These are phyloP conservation scores for Dittrichia graveolens DNA, from an alignment of 129 eudicot genomes.

Conservation along the genomic window DNA sequence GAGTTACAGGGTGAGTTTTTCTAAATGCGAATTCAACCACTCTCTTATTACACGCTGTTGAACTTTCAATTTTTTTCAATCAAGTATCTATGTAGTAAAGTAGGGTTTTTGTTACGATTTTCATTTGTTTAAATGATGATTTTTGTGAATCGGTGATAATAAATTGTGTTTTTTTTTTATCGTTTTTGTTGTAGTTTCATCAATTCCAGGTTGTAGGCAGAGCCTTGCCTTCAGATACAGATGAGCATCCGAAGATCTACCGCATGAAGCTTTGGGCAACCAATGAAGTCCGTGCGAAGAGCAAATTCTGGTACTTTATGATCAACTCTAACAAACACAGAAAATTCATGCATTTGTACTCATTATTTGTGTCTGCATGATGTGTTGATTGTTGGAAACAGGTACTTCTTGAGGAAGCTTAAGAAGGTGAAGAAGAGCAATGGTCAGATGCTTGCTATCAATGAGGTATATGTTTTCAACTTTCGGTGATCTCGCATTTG, in stretches of 20 bases:
- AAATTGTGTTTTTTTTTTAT: not conserved
- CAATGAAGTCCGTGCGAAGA: constrained; percentile 67
- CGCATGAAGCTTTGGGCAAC: constrained; percentile 74
- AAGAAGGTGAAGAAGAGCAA: constrained; percentile 47
- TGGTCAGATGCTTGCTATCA: constrained; percentile 48
- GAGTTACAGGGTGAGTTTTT: no score
- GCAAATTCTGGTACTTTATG: constrained; percentile 58
- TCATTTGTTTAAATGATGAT: no score
- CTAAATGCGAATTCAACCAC: no score
- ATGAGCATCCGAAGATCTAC: constrained; percentile 69
- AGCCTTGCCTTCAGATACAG: constrained; percentile 58
- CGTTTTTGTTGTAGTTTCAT: constrained; percentile 47
- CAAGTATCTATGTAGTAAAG: no score
- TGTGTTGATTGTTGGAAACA: constrained; percentile 1
- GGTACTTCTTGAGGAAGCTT: constrained; percentile 44
- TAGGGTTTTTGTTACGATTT: no score
- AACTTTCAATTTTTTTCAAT: no score
- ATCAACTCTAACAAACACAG: no score
- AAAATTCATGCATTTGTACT: no score
- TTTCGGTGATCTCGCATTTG: not conserved
- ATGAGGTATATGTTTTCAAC: constrained; percentile 20
- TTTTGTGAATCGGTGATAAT: no score
- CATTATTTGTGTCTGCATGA: not conserved
- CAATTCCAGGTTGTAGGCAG: constrained; percentile 75
- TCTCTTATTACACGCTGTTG: no score